A percentile compares a stretch with the other conserved stretches of the same genome.
These are phyloP conservation scores for Apiospora sp. DNA, from an alignment of 2,329 filamentous ascomycete species.

Conservation along the genomic window DNA sequence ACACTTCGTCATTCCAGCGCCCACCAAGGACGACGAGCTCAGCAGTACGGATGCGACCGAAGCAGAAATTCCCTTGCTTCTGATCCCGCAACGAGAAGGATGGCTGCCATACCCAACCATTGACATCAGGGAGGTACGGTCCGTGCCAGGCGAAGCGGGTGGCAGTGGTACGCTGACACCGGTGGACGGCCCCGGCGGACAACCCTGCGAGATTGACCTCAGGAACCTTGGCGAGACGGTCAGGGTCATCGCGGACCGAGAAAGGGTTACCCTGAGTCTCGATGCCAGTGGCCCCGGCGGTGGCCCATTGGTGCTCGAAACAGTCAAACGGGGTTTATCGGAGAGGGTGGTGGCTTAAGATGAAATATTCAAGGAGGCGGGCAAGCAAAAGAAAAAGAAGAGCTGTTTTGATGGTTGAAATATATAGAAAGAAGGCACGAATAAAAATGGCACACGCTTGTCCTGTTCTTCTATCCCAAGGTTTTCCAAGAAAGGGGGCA, in stretches of 20 bases:
- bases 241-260: conserved; percentile 74
- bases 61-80: conserved; percentile 71
- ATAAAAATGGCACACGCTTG: background rate
- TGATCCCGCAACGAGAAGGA: conserved; percentile 83
- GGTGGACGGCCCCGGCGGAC: conserved; percentile 33
- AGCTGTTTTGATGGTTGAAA: background rate
- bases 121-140: conserved; percentile 73
- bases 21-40: conserved; percentile 34
- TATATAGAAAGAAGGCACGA: background rate
- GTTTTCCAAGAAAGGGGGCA: background rate
- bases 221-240: conserved; percentile 80
- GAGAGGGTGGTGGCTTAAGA: conserved; percentile 19
- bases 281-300: conserved; percentile 72
- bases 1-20: conserved; percentile 71
- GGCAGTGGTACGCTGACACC: conserved; percentile 25
- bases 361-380: background rate
- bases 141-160: conserved; percentile 34
- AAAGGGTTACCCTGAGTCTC: conserved; percentile 75
- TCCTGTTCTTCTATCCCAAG: conserved; percentile 1
- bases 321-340: conserved; percentile 27
- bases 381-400: background rate
- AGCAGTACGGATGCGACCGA: conserved; percentile 57
- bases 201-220: conserved; percentile 81
- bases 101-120: conserved; percentile 79
- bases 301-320: conserved; percentile 70